Evolutionary conservation across 345 rosid genomes (phyloP).

Genomic region (Laguncularia racemosa): DNA sequence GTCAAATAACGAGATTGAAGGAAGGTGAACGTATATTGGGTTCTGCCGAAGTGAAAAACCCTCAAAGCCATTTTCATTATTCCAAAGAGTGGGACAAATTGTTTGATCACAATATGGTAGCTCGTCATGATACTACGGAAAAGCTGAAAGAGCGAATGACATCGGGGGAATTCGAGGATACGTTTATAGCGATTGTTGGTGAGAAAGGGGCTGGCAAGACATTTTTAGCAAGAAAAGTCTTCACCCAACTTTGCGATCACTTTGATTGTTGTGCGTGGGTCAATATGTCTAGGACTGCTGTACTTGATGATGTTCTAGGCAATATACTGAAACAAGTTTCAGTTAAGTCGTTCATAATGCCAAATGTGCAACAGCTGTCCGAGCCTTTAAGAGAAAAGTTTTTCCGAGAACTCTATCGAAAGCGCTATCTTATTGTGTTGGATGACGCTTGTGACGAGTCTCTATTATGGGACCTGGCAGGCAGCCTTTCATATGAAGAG

Average conservation of each 20-base stretch:
- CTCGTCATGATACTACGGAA: too few species aligned
- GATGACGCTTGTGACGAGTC: constrained; percentile 2
- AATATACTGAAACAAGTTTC: background rate
- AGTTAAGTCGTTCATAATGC: background rate
- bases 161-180: too few species aligned
- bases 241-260: background rate
- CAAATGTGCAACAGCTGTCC: background rate
- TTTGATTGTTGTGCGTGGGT: constrained; percentile 16
- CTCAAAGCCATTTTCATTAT: too few species aligned
- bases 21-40: too few species aligned
- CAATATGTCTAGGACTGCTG: background rate
- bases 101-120: too few species aligned
- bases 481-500: background rate
- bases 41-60: too few species aligned
- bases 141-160: too few species aligned
- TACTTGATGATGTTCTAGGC: background rate
- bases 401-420: background rate
- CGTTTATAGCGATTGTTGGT: constrained; percentile 2
- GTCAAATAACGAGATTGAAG: too few species aligned
- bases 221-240: constrained; percentile 7
- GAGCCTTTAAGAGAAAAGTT: background rate
- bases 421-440: constrained; percentile 12
- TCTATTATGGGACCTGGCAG: background rate
- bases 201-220: constrained; percentile 18
- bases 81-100: background rate